Evolutionary conservation across 129 eudicot species (phyloP).

Genomic region (Tagetes patula): DNA sequence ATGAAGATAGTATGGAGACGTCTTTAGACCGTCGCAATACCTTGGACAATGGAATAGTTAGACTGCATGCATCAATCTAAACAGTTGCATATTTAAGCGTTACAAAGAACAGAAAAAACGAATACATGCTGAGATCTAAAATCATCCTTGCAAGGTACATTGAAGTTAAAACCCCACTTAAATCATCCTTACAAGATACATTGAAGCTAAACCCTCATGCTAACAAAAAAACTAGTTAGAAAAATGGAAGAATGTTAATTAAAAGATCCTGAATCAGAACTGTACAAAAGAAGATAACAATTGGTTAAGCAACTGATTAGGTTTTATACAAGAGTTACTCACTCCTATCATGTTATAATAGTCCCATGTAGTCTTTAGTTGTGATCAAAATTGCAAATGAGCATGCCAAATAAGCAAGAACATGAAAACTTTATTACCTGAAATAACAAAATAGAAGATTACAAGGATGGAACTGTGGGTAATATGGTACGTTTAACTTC

Average conservation of each 20-base stretch:
- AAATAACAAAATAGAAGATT: neutral
- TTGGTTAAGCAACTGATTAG: constrained; percentile 4
- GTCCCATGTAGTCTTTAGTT: neutral
- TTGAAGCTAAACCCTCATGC: neutral
- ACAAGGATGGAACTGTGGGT: too few species aligned
- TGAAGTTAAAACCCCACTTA: neutral
- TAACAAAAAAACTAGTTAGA: neutral
- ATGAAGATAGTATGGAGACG: too few species aligned
- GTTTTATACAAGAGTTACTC: constrained; percentile 6
- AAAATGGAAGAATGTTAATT: neutral
- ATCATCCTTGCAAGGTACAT: neutral
- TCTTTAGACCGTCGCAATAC: too few species aligned
- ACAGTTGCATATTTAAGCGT: neutral
- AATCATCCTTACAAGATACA: neutral
- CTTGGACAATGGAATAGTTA: neutral
- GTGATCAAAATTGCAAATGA: constrained; percentile 19
- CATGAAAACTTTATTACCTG: constrained; percentile 23
- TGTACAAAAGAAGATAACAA: constrained; percentile 8
- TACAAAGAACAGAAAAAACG: constrained; percentile 13
- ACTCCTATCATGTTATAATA: neutral
- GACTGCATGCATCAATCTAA: neutral
- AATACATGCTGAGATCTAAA: neutral
- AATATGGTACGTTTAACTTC: too few species aligned
- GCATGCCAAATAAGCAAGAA: constrained; percentile 7
- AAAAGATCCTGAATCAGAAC: constrained; percentile 17